Percentiles rank a stretch among this genome's conserved stretches.
Conservation (phyloP, 345 rosid species). For the Gossypium arboreum region DNA sequence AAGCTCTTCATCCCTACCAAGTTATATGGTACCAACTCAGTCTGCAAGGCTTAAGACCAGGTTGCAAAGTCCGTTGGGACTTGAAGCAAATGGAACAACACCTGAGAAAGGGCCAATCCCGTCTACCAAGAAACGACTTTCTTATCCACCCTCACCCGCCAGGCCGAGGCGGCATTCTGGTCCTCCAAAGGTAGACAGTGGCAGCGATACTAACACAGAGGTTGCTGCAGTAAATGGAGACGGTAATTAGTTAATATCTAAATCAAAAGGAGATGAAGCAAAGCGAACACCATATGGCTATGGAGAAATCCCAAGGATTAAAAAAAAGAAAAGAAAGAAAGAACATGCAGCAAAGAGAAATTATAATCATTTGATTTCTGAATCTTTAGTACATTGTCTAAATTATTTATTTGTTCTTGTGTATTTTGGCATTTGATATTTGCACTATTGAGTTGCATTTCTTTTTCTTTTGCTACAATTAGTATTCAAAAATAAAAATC, state of each 20-base stretch:
- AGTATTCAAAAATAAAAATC: no score
- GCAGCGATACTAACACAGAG: constrained; percentile 30
- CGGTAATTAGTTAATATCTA: constrained; percentile 25
- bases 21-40: constrained; percentile 90
- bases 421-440: background rate
- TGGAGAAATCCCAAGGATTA: background rate
- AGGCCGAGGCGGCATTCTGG: constrained; percentile 69
- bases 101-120: constrained; percentile 36
- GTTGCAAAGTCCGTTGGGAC: constrained; percentile 47
- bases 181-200: constrained; percentile 62
- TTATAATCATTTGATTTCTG: background rate
- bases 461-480: no score
- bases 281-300: background rate
- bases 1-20: constrained; percentile 59
- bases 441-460: background rate
- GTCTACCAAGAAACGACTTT: constrained; percentile 69
- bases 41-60: constrained; percentile 83
- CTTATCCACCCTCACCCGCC: constrained; percentile 79
- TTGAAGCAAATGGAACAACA: constrained; percentile 45
- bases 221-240: constrained; percentile 45
- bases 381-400: background rate
- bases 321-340: background rate
- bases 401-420: background rate
- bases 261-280: background rate
- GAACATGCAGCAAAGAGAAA: background rate